Evolutionary conservation across 1,284 basidiomycete genomes (phyloP), one percentile per base, ranked within the genome.

Genomic region (Malassezia japonica): DNA sequence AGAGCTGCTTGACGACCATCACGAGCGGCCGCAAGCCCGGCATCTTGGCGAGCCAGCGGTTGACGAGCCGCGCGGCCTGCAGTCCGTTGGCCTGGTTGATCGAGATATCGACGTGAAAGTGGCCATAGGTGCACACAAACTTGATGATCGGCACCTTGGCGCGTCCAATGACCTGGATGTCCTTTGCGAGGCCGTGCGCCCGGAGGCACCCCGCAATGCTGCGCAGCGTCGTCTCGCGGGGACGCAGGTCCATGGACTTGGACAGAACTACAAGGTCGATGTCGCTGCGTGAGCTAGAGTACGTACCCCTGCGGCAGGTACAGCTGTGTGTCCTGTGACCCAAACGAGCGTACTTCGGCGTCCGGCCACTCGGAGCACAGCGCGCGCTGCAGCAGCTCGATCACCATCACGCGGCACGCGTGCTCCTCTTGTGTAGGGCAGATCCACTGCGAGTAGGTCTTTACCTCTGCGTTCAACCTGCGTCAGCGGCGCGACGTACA

Each of bases 71-170:
- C 1, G 86, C 86, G 0, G 88, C 84, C 27, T 80, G 76, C 46
- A 95, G 76, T 12, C 91, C 91, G 63, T 88, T 91, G 35, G 61
- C 61, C 47, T 67, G 66, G 38, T 74, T 74, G 51, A 74, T 54
- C 34, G 65, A 69, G 45, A 74, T 73, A 46, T 74, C 72, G 29
- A 73, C 66, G 23, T 66, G 61, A 56, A 67, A 65, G 47, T 73
- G 74, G 51, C 78, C 84, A 57, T 79, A 79, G 1, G 77, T 78
- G 4, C 89, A 88, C 48, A 85, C 77, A 72, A 95, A 94, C 75
- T 95, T 96, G 75, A 95, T 78, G 68, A 92, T 91, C 24, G 89
- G 89, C 10, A 95, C 90, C 73, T 84, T 86, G 43, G 91, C 90
- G 74, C 82, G 85, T 18, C 83, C 82, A 55, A 96, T 87, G 70